Percentiles rank a stretch among this genome's conserved stretches.
phyloP scores from a whole-genome alignment of 805 yeast species.

The Schwanniomyces yamadae region DNA sequence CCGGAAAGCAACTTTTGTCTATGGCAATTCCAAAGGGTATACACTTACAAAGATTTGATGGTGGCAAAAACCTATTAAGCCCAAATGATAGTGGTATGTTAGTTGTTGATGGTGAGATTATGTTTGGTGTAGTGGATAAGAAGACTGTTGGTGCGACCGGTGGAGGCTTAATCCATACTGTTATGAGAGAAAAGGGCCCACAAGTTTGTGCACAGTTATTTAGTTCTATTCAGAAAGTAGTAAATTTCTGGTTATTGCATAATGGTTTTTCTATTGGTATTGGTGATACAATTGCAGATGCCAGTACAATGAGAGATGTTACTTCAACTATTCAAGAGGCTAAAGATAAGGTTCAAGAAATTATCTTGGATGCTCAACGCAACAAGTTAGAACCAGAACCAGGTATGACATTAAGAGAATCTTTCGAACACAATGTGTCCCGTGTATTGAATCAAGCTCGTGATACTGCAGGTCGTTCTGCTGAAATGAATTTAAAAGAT shows the following conservation, averaged over 20 bases:
- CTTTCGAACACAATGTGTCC: slow-evolving; percentile 95
- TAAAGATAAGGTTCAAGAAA: slow-evolving; percentile 90
- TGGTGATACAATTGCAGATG: slow-evolving; percentile 99
- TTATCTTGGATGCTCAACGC: slow-evolving; percentile 87
- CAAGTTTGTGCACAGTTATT: slow-evolving; percentile 83
- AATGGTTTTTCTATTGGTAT: slow-evolving; percentile 98
- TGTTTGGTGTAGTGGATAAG: slow-evolving; percentile 97
- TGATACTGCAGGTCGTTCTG: slow-evolving; percentile 98
- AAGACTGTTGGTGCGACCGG: slow-evolving; percentile 98
- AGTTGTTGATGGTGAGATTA: slow-evolving; percentile 90
- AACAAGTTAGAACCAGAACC: slow-evolving; percentile 91
- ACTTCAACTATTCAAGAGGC: slow-evolving; percentile 93
- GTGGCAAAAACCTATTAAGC: slow-evolving; percentile 73
- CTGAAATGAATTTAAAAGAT: slow-evolving; percentile 93
- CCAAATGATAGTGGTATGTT: slow-evolving; percentile 97
- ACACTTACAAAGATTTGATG: slow-evolving; percentile 91
- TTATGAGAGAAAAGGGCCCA: slow-evolving; percentile 97
- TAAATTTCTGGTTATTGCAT: slow-evolving; percentile 93
- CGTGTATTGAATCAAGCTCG: slow-evolving; percentile 96
- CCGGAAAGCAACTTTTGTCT: slow-evolving; percentile 93
- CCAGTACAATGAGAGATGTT: slow-evolving; percentile 90
- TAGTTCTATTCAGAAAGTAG: slow-evolving; percentile 91
- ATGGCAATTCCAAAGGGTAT: slow-evolving; percentile 95
- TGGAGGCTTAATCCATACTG: slow-evolving; percentile 97
- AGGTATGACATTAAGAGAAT: slow-evolving; percentile 99